Conservation (phyloP, 164 flowering plant species). For the Buxus sempervirens region DNA sequence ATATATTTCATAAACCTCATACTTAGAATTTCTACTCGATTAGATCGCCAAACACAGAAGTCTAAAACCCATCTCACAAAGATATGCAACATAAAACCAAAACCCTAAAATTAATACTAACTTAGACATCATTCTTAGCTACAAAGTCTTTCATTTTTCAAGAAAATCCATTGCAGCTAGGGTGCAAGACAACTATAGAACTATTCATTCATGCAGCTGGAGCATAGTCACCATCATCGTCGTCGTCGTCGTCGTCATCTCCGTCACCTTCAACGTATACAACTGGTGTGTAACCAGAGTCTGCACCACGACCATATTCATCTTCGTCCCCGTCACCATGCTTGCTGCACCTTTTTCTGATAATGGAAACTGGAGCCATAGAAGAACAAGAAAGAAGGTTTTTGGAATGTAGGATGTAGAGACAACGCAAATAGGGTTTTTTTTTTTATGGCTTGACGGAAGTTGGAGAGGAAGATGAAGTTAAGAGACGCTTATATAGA, state of each 20-base stretch:
- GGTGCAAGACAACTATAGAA: no score
- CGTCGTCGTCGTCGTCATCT: constrained; percentile 16
- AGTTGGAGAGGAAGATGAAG: not conserved
- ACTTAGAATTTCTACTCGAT: no score
- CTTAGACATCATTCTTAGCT: no score
- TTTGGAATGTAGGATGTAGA: no score
- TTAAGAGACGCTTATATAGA: constrained; percentile 8
- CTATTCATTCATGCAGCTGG: constrained; percentile 14
- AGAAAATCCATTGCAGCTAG: no score
- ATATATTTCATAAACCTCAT: no score
- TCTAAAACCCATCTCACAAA: no score
- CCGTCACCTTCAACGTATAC: constrained; percentile 13
- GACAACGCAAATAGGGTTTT: not conserved
- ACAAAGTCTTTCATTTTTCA: no score
- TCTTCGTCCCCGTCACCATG: constrained; percentile 14
- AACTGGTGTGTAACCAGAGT: constrained; percentile 17
- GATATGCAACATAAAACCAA: no score
- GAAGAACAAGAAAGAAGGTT: not conserved
- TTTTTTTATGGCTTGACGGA: not conserved
- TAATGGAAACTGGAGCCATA: constrained; percentile 15
- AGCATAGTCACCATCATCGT: constrained; percentile 16
- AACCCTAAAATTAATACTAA: no score
- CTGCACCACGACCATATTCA: constrained; percentile 8
- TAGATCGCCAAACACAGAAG: no score
- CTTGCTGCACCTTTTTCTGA: constrained; percentile 13